A percentile compares a stretch with the other conserved stretches of the same genome.
These are phyloP conservation scores for Selaginella moellendorffii DNA, from an alignment of 75 land plant genomes.

Conservation along the genomic window DNA sequence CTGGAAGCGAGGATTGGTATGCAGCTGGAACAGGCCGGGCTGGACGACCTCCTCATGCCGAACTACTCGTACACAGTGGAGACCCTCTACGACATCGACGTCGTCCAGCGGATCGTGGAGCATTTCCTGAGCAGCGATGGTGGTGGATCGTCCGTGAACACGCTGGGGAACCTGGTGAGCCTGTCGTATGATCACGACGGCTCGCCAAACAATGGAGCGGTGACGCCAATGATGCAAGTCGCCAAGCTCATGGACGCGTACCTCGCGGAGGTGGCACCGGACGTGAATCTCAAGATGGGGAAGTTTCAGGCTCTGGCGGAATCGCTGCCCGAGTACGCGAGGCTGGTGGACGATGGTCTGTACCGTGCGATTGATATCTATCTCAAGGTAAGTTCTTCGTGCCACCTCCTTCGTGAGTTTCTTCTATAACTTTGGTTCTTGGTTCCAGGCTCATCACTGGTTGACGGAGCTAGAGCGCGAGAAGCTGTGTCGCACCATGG, in stretches of 20 bases:
- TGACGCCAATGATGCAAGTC: constrained; percentile 61
- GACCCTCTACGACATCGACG: constrained; percentile 69
- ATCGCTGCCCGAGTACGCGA: constrained; percentile 69
- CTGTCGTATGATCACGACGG: constrained; percentile 33
- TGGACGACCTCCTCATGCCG: constrained; percentile 87
- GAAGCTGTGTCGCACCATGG: constrained; percentile 68
- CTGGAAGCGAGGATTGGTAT: constrained; percentile 67
- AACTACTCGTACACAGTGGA: constrained; percentile 63
- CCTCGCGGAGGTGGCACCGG: constrained; percentile 89
- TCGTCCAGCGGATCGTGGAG: constrained; percentile 63
- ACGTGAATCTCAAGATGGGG: constrained; percentile 60
- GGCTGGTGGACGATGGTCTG: constrained; percentile 75
- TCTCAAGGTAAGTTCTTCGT: constrained; percentile 55
- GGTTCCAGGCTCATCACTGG: constrained; percentile 78
- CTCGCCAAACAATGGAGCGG: constrained; percentile 25
- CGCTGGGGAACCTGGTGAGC: constrained; percentile 32
- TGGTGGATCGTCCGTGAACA: too few species aligned
- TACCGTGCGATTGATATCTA: constrained; percentile 93
- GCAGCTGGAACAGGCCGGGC: constrained; percentile 66
- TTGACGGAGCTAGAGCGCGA: constrained; percentile 58
- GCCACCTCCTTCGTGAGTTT: too few species aligned
- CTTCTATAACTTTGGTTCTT: too few species aligned
- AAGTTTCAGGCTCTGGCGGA: constrained; percentile 80
- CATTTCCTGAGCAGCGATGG: constrained; percentile 52
- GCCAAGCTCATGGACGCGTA: constrained; percentile 80